Base-by-base conservation (phyloP, 345 rosid genomes). In the Populus alba region DNA sequence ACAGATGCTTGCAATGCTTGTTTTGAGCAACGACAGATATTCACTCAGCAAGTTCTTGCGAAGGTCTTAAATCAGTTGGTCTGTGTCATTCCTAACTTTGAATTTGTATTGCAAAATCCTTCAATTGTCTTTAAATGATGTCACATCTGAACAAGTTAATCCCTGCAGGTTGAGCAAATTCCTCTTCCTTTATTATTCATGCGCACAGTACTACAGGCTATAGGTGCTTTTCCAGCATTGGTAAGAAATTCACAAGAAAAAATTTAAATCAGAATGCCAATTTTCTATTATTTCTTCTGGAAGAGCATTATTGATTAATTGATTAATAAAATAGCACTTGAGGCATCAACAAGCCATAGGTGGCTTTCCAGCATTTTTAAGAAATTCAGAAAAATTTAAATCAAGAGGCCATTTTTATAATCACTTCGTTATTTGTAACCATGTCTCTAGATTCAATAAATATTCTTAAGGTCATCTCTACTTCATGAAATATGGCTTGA, bases 31-130 rank as follows among this genome's bases (percentile, higher is more conserved):
- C 87, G 91, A 37, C 90, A 92, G 71, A 88, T 86, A 78, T 96
- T 96, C 84, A 94, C 97, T 70, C 99, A 94, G 82, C 98, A 90
- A 87, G 94, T 96, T 86, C 86, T 96, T 66, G 99, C 99, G 6
- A 85, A 95, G 75, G 99, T 94, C 82, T 84, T 96, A 89, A 94
- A 96, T 90, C 99, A 96, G 72, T 83, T 96, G 99, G 99, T 95
- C 59, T 80, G 91, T 86, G 66, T 67, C 65, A 78, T 62, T 41
- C 75, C 63, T 71, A 69, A 65, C 17, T 45, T 68, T 47, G 35
- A 20, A 35, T 31, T 71, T 75, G 22, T 62, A 72, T 76, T 22
- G 29, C 45, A 31, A 76, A 75, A 31, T 43, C 55, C 71, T 71
- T 70, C 38, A 51, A 23, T 4, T 45, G 39, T 55, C 68, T 61